Conservation (phyloP, 257 asterid species). For the Ilex aquifolium region DNA sequence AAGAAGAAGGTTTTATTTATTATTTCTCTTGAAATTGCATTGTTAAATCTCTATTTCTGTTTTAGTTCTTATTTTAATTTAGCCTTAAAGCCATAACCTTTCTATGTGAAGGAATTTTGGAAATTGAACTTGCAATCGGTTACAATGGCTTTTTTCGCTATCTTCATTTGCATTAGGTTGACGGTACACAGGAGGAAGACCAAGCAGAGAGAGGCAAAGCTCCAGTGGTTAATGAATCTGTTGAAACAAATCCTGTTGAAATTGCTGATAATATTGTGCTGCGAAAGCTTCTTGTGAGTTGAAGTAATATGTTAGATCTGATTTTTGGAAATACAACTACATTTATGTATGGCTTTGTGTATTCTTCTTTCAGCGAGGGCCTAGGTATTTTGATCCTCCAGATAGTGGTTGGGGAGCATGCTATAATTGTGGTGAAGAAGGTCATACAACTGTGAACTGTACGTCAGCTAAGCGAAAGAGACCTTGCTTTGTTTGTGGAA, state of each 20-base stretch:
- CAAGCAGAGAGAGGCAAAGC: slow-evolving; percentile 27
- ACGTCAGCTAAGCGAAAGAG: slow-evolving; percentile 75
- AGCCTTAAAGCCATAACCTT: slow-evolving; percentile 1
- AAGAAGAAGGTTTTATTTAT: not conserved
- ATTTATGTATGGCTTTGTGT: slow-evolving; percentile 21
- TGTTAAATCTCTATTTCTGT: no score
- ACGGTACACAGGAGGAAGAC: slow-evolving; percentile 38
- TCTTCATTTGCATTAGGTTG: slow-evolving; percentile 34
- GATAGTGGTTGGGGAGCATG: slow-evolving; percentile 87
- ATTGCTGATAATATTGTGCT: slow-evolving; percentile 51
- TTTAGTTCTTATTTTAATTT: not conserved
- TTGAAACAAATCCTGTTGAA: slow-evolving; percentile 39
- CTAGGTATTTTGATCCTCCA: slow-evolving; percentile 97
- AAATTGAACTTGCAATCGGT: slow-evolving; percentile 5
- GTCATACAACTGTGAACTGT: slow-evolving; percentile 71
- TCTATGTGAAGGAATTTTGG: not conserved
- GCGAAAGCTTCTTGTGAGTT: slow-evolving; percentile 98
- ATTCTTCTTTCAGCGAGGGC: slow-evolving; percentile 74
- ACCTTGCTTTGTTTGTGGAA: slow-evolving; percentile 96
- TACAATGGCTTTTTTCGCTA: not conserved
- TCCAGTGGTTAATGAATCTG: slow-evolving; percentile 24
- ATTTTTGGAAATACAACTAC: slow-evolving; percentile 19
- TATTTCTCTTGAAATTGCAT: not conserved
- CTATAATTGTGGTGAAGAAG: slow-evolving; percentile 97
- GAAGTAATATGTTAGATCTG: slow-evolving; percentile 32